phyloP scores from a whole-genome alignment of 139 green algal species.

The Asterochloris erici region DNA sequence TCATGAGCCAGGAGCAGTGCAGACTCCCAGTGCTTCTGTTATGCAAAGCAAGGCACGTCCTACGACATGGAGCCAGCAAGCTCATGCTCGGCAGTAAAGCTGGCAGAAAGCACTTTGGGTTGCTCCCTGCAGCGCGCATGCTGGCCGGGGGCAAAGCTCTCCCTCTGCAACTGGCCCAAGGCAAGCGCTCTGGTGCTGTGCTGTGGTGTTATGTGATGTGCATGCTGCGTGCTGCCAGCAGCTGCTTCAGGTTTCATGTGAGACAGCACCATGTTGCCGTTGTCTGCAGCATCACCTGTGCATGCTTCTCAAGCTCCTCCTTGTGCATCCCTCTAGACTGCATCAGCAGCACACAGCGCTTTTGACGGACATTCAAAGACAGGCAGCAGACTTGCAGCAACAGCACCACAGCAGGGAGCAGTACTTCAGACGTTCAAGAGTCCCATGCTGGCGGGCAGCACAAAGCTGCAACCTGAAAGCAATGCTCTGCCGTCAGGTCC shows the following conservation, averaged over 20 bases:
- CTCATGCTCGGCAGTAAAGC: not conserved
- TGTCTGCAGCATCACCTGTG: slow-evolving; percentile 3
- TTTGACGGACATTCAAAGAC: not conserved
- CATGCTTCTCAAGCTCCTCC: slow-evolving; percentile 55
- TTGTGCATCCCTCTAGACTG: slow-evolving; percentile 51
- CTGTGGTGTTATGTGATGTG: no score
- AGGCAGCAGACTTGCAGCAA: not conserved
- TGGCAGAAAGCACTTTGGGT: no score
- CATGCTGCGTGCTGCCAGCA: no score
- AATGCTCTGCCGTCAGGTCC: not conserved
- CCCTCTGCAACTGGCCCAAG: no score
- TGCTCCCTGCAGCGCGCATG: no score
- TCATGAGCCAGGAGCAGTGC: not conserved
- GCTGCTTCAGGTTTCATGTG: not conserved
- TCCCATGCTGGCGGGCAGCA: not conserved
- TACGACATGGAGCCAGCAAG: not conserved
- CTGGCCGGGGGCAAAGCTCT: no score
- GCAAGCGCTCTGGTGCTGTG: no score
- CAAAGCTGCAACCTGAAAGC: not conserved
- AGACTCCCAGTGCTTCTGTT: not conserved
- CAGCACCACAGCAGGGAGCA: no score
- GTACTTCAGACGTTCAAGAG: no score
- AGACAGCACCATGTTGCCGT: not conserved
- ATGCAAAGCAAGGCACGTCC: not conserved
- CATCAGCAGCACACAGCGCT: slow-evolving; percentile 1